A percentile compares a stretch with the other conserved stretches of the same genome.
phyloP scores from a whole-genome alignment of 805 yeast genomes.

The Cyberlindnera japonica region DNA sequence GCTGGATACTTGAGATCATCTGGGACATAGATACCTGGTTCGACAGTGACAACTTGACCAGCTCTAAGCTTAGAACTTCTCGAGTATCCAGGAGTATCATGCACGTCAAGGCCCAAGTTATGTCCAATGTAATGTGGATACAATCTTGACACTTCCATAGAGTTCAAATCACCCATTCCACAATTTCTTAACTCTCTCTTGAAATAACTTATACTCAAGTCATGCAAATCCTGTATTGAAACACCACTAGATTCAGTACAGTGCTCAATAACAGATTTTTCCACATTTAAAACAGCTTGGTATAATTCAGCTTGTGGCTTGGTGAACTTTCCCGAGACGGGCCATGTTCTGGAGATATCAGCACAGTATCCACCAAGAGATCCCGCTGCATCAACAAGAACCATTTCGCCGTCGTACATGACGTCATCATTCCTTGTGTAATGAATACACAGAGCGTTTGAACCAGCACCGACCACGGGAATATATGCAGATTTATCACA shows the following conservation, averaged over 20 bases:
- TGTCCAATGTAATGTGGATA: slow-evolving; percentile 98
- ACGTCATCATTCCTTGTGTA: slow-evolving; percentile 90
- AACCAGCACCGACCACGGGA: slow-evolving; percentile 95
- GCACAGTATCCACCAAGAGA: slow-evolving; percentile 90
- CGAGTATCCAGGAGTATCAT: slow-evolving; percentile 68
- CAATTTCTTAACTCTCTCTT: slow-evolving; percentile 63
- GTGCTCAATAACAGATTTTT: slow-evolving; percentile 68
- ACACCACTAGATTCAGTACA: slow-evolving; percentile 52
- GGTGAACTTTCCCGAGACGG: slow-evolving; percentile 70
- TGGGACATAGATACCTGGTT: slow-evolving; percentile 94
- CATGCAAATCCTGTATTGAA: slow-evolving; percentile 74
- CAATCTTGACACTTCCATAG: slow-evolving; percentile 49
- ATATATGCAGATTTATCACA: slow-evolving; percentile 87
- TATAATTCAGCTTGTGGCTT: slow-evolving; percentile 82
- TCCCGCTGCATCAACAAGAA: slow-evolving; percentile 94
- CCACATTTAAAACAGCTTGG: slow-evolving; percentile 81
- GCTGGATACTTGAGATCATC: slow-evolving; percentile 64
- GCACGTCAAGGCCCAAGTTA: slow-evolving; percentile 89
- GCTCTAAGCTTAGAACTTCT: slow-evolving; percentile 48
- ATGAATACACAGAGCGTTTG: slow-evolving; percentile 86
- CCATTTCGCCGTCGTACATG: slow-evolving; percentile 72
- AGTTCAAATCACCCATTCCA: slow-evolving; percentile 57
- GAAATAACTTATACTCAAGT: slow-evolving; percentile 56
- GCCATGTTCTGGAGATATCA: slow-evolving; percentile 97
- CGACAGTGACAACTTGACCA: slow-evolving; percentile 89